phyloP scores from a whole-genome alignment of 2,329 filamentous ascomycete species.

The Rhinocladiella similis region DNA sequence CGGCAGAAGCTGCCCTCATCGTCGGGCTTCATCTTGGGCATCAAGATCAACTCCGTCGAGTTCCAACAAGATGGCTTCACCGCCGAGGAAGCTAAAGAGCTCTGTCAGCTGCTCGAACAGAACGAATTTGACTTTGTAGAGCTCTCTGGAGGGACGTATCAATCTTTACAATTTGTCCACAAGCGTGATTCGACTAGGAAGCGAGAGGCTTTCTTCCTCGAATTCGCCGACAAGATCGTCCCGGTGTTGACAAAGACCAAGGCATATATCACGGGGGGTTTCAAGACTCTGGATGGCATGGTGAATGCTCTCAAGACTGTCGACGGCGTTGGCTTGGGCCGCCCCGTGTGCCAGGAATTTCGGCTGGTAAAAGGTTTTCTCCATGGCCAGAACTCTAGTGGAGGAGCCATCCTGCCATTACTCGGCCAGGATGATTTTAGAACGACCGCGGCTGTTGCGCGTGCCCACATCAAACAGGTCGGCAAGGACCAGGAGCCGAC shows the following conservation, averaged over 20 bases:
- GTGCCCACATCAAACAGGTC: too few species aligned
- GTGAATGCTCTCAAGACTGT: constrained; percentile 56
- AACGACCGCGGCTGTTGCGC: too few species aligned
- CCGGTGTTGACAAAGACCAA: constrained; percentile 30
- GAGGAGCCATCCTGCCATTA: too few species aligned
- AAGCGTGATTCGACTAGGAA: constrained; percentile 56
- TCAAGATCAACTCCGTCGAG: constrained; percentile 63
- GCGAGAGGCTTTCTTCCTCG: constrained; percentile 61
- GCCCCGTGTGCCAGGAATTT: constrained; percentile 55
- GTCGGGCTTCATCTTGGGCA: constrained; percentile 47
- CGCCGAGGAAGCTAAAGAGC: constrained; percentile 50
- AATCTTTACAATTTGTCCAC: constrained; percentile 53
- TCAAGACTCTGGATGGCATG: constrained; percentile 54
- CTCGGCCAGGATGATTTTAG: too few species aligned
- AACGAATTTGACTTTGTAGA: constrained; percentile 52
- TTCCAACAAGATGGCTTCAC: constrained; percentile 49
- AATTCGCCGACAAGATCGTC: constrained; percentile 57
- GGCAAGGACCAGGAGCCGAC: too few species aligned
- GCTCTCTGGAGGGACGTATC: constrained; percentile 61
- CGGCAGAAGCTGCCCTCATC: constrained; percentile 24
- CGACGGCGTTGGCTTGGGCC: constrained; percentile 62
- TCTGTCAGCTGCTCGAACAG: constrained; percentile 38
- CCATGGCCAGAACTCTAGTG: too few species aligned
- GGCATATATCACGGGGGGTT: too few species aligned
- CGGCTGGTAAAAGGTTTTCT: constrained; percentile 17